These are phyloP conservation scores for Streptanthus diversifolius DNA, from an alignment of 345 rosid genomes.

Conservation along the genomic window DNA sequence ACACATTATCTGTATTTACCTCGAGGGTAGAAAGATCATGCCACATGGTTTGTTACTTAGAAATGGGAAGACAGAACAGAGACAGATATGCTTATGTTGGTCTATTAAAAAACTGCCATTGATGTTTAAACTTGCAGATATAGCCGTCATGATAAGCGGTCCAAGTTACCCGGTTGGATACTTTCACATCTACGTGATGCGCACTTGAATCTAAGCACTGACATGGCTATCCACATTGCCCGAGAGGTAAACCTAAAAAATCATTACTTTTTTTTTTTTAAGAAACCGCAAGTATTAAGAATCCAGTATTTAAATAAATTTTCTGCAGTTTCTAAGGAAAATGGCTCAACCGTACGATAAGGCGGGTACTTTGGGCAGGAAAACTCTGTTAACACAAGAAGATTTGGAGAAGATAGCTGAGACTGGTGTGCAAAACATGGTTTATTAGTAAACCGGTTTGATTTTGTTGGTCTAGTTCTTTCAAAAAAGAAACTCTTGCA, in stretches of 20 bases:
- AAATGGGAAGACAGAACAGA: not conserved
- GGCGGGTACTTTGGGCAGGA: slow-evolving; percentile 49
- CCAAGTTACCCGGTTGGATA: slow-evolving; percentile 96
- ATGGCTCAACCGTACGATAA: slow-evolving; percentile 98
- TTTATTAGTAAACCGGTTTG: slow-evolving; percentile 7
- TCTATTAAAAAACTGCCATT: not conserved
- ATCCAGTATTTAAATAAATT: no score
- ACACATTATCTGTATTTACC: not conserved
- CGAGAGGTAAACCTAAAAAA: slow-evolving; percentile 56
- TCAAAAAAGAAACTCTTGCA: no score
- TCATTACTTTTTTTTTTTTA: not conserved
- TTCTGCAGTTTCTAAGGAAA: slow-evolving; percentile 72
- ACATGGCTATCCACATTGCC: slow-evolving; percentile 92
- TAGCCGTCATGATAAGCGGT: slow-evolving; percentile 95
- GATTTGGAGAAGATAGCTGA: slow-evolving; percentile 85
- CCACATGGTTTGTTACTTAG: not conserved
- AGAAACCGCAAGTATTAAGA: no score
- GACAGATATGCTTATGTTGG: slow-evolving; percentile 2
- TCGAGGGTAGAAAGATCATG: not conserved
- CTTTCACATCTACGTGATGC: slow-evolving; percentile 86
- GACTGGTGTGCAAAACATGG: slow-evolving; percentile 47
- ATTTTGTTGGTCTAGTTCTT: not conserved
- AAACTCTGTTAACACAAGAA: slow-evolving; percentile 79
- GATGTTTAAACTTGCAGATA: slow-evolving; percentile 51
- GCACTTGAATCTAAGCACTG: slow-evolving; percentile 89